phyloP scores from a whole-genome alignment of 75 land plant genomes.

The Cryptomeria japonica region DNA sequence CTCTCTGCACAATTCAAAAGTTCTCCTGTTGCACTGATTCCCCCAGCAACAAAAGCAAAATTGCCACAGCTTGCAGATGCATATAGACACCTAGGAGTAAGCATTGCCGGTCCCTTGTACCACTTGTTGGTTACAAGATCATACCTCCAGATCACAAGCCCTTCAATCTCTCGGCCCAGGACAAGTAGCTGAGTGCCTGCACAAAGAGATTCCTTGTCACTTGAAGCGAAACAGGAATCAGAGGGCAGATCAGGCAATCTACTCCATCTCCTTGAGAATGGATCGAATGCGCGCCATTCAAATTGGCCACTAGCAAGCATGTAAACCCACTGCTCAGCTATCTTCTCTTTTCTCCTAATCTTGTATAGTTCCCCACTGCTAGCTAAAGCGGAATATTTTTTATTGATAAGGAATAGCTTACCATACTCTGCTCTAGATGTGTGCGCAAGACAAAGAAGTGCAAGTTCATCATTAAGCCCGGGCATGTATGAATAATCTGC shows the following conservation, averaged over 20 bases:
- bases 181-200: constrained; percentile 77
- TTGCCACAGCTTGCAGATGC: constrained; percentile 62
- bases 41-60: constrained; percentile 72
- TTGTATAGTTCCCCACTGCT: constrained; percentile 44
- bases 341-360: constrained; percentile 36
- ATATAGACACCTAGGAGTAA: constrained; percentile 58
- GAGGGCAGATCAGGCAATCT: constrained; percentile 53
- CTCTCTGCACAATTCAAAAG: constrained; percentile 31
- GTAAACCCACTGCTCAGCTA: constrained; percentile 60
- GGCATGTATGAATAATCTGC: constrained; percentile 42
- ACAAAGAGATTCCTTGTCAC: constrained; percentile 69
- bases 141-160: constrained; percentile 71
- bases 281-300: constrained; percentile 57
- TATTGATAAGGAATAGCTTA: constrained; percentile 31
- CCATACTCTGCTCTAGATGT: constrained; percentile 37
- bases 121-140: constrained; percentile 56
- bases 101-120: constrained; percentile 61
- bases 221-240: constrained; percentile 43
- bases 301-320: constrained; percentile 47
- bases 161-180: constrained; percentile 47
- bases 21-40: constrained; percentile 23
- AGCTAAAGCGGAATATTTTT: constrained; percentile 19
- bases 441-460: constrained; percentile 36
- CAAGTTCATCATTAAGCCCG: constrained; percentile 38
- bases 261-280: constrained; percentile 29